phyloP scores from a whole-genome alignment of 805 yeast species.

The Candida maltosa region DNA sequence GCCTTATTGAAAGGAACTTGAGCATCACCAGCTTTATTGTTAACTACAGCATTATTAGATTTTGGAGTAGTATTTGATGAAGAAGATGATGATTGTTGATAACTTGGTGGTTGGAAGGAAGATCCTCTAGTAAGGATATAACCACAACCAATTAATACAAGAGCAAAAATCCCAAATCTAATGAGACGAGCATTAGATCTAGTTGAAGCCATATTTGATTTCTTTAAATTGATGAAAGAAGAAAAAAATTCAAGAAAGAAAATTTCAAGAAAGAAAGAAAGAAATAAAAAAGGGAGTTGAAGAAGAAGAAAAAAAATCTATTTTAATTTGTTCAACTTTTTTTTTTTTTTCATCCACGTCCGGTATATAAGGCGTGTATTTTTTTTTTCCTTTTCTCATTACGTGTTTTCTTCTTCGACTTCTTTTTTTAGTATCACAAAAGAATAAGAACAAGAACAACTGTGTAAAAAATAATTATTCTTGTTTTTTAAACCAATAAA shows the following conservation, averaged over 20 bases:
- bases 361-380: neutral
- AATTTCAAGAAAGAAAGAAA: neutral
- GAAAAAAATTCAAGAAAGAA: too few species aligned
- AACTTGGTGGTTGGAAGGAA: conserved; percentile 8
- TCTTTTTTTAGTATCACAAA: too few species aligned
- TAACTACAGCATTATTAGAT: neutral
- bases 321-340: neutral
- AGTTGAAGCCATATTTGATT: conserved; percentile 15
- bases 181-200: conserved; percentile 38
- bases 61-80: too few species aligned
- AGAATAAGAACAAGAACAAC: too few species aligned
- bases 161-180: conserved; percentile 36
- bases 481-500: too few species aligned
- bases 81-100: conserved; percentile 1
- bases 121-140: conserved; percentile 36
- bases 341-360: neutral
- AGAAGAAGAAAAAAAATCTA: neutral
- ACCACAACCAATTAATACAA: conserved; percentile 33
- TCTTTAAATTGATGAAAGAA: neutral
- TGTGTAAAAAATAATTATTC: too few species aligned
- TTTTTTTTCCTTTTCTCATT: neutral
- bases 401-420: neutral
- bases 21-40: neutral
- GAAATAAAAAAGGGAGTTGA: neutral
- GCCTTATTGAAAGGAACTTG: conserved; percentile 2